Evolutionary conservation across 257 asterid species (phyloP).

Genomic region (Vinca minor): DNA sequence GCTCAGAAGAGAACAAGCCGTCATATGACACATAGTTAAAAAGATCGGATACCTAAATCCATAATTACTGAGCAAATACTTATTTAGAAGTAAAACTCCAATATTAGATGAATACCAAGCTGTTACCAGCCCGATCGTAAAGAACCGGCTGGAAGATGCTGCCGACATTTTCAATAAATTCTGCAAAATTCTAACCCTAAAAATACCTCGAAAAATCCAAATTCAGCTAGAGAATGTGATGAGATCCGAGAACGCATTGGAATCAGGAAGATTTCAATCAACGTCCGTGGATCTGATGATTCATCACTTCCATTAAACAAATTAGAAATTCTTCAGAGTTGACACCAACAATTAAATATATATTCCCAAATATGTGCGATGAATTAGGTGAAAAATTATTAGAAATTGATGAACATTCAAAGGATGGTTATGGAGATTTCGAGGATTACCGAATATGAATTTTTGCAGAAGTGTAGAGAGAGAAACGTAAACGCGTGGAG

Average conservation of each 20-base stretch:
- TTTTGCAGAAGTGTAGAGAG: conserved; percentile 10
- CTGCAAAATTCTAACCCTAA: not conserved
- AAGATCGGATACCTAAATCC: conserved; percentile 91
- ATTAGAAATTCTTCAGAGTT: not conserved
- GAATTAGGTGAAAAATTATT: too few relatives aligned
- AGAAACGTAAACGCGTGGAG: too few relatives aligned
- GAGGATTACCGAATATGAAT: conserved; percentile 25
- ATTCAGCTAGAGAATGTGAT: not conserved
- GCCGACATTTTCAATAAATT: conserved; percentile 29
- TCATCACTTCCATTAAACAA: conserved; percentile 9
- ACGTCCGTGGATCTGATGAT: conserved; percentile 17
- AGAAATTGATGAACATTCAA: not conserved
- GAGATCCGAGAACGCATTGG: conserved; percentile 16
- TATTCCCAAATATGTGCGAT: too few relatives aligned
- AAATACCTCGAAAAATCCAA: not conserved
- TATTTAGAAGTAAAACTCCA: conserved; percentile 71
- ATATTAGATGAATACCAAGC: conserved; percentile 86
- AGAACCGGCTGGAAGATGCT: conserved; percentile 35
- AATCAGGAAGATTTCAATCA: not conserved
- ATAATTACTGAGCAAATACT: conserved; percentile 74
- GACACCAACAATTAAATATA: too few relatives aligned
- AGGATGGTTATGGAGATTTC: not conserved
- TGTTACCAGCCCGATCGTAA: conserved; percentile 66
- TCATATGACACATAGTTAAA: conserved; percentile 85
- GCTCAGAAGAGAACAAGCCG: conserved; percentile 77